These are phyloP conservation scores for Sporothrix pseudoabietina DNA, from an alignment of 2,329 filamentous ascomycete genomes.

Conservation along the genomic window DNA sequence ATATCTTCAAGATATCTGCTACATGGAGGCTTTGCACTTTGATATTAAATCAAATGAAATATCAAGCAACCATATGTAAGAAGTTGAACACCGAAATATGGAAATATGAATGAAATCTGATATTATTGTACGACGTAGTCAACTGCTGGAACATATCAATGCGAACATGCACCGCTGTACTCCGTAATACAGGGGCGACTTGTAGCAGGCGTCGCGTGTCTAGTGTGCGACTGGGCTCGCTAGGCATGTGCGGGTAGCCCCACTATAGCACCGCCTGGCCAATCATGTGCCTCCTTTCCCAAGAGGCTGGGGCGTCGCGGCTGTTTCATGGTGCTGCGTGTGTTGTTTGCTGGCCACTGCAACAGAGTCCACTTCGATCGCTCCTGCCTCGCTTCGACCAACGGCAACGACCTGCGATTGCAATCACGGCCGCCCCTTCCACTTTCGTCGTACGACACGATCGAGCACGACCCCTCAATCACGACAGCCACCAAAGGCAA, in stretches of 20 bases:
- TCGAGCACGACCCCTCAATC: background rate
- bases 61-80: background rate
- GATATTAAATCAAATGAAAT: background rate
- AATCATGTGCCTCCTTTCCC: background rate
- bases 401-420: background rate
- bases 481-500: background rate
- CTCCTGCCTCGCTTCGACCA: constrained; percentile 8
- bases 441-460: background rate
- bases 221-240: background rate
- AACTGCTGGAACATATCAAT: too few relatives aligned
- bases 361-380: background rate
- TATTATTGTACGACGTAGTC: too few relatives aligned
- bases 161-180: background rate
- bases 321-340: background rate
- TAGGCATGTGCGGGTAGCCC: background rate
- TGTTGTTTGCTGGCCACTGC: background rate
- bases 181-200: constrained; percentile 1
- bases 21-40: background rate
- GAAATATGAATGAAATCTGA: too few relatives aligned
- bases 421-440: background rate
- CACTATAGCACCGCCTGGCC: background rate
- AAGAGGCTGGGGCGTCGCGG: constrained; percentile 13
- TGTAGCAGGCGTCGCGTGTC: background rate
- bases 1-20: background rate
- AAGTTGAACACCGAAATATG: too few relatives aligned